Base-by-base conservation (phyloP, 2,329 filamentous ascomycete species). In the Nakataea oryzae region DNA sequence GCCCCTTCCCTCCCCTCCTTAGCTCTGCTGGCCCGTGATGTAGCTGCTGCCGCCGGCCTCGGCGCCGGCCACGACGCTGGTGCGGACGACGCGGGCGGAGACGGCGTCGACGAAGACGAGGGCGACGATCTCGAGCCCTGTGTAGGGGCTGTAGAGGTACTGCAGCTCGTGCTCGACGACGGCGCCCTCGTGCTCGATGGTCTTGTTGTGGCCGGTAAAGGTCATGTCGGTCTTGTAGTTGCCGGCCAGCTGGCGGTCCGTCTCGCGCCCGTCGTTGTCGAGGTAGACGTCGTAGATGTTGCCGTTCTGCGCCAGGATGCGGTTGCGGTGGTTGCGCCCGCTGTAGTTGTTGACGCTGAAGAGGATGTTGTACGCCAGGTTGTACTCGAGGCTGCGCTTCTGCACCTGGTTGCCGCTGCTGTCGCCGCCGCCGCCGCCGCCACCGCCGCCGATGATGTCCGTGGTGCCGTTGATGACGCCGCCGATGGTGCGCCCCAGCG, bases 291-390 rank as follows among this genome's bases (percentile, higher is more conserved):
- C 81, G 62, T 81, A 75, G 59, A 85, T 78, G 63, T 75, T 77
- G 54, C 83, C 82, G 65, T 81, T 79, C 70, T 85, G 82, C 5
- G 75, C 78, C 8, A 85, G 73, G 8, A 84, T 71, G 54, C 81
- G 79, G 70, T 86, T 85, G 47, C 80, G 84, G 71, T 82, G 80
- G 50, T 74, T 76, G 63, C 80, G 76, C 24, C 82, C 82, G 17
- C 74, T 74, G 70, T 84, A 86, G 74, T 86, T 79, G 72, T 86
- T 85, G 69, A 84, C 71, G 30, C 80, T 82, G 72, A 83, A 86
- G 41, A 87, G 78, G 64, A 86, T 81, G 69, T 83, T 83, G 72
- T 85, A 76, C 62, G 75, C 73, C 55, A 85, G 71, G 58, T 82
- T 78, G 71, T 79, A 81, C 61, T 72, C 71, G 32, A 71, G 66